Evolutionary conservation across 1,139 yeast genomes (phyloP).

Genomic region (Kodamaea sp.): DNA sequence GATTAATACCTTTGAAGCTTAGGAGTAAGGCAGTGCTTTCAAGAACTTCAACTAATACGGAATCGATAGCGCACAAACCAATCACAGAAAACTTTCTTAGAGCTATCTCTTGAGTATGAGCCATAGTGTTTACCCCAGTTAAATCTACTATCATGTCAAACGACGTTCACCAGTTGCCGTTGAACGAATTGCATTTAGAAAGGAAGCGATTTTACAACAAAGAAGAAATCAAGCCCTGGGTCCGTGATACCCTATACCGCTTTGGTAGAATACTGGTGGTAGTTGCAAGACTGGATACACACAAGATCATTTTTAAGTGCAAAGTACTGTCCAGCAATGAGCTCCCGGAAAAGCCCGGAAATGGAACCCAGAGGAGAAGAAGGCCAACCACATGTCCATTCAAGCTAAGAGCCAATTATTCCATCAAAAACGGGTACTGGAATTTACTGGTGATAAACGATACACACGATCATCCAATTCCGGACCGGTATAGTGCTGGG

Average conservation of each 20-base stretch:
- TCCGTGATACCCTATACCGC: conserved; percentile 46
- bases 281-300: conserved; percentile 68
- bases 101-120: no score
- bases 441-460: conserved; percentile 60
- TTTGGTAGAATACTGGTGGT: conserved; percentile 61
- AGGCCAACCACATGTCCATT: conserved; percentile 58
- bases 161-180: conserved; percentile 4
- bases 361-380: conserved; percentile 14
- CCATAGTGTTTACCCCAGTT: no score
- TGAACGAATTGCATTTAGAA: conserved; percentile 16
- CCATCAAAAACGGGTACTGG: conserved; percentile 58
- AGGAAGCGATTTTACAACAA: conserved; percentile 14
- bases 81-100: no score
- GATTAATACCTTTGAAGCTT: no score
- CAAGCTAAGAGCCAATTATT: conserved; percentile 66
- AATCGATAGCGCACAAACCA: no score
- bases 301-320: conserved; percentile 71
- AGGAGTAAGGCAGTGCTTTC: no score
- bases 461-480: conserved; percentile 41
- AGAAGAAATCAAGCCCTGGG: conserved; percentile 67
- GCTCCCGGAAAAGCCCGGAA: conserved; percentile 10
- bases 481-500: not conserved
- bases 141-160: no score
- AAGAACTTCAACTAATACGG: no score
- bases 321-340: conserved; percentile 29